Base-by-base conservation (phyloP, 805 yeast species). In the Cyberlindnera saturnus region DNA sequence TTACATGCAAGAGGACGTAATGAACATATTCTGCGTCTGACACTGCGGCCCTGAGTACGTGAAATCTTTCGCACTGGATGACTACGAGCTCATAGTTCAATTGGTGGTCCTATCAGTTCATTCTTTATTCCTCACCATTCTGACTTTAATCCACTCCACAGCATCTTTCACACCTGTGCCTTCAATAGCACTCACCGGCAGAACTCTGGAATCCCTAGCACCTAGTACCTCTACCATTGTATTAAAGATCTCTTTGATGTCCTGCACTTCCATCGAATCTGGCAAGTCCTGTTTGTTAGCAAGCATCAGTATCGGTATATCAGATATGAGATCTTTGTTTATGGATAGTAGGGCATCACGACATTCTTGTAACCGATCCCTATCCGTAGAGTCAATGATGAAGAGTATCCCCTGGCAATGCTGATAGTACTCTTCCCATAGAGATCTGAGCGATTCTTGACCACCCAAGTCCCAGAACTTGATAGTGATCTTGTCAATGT, bases 401-500 rank as follows among this genome's bases (percentile, higher is more conserved):
- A 91, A 91, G 36, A 93, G 81, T 32, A 91, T 86, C 0, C 93
- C 98, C 63, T 91, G 97, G 43, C 96, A 86, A 46, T 80, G 83
- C 16, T 73, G 70, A 64, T 82, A 93, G 68, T 91, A 93, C 47
- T 86, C 79, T 6, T 82, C 73, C 99, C 99, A 91, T 73, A 93
- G 72, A 26, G 78, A 68, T 38, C 98, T 71, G 38, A 91, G 69
- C n/a, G 84, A 71, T 58, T 81, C 82, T 63, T 91, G 99, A 11
- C 99, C 99, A 10, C 98, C 98, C 34, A 91, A 80, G 62, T 91
- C 99, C 98, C 98, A 91, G 56, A 93, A 78, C 58, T 89, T 90
- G 43, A 93, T 68, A 40, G 55, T 50, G 26, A 57, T 56, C 13
- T 57, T 56, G 44, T 71, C 69, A 46, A 70, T 51, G 47, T 61